Evolutionary conservation across 371 early-diverging fungal genomes (phyloP), one percentile per base, ranked within the genome.

Genomic region (Mucor piriformis): DNA sequence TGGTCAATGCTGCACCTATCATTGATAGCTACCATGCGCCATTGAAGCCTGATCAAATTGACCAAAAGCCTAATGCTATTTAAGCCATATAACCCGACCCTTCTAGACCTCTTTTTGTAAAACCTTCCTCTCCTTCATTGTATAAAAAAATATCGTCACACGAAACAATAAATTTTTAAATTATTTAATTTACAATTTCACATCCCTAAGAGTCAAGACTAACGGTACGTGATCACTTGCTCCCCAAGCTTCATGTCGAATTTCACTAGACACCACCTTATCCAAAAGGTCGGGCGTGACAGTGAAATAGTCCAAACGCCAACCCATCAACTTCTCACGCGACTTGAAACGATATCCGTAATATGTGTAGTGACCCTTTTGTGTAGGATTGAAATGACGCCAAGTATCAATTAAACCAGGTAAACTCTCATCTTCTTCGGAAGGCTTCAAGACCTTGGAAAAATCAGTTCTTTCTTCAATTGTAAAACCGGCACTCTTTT

Each of bases 181-280:
- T 29, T 34, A 24, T 21, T 27, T 24, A 25, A 50, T 38, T 50
- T 34, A 25, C 20, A 67, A 42, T 25, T 50, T 55, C 2, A 63
- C 56, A 47, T 83, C 77, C 48, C 81, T 73, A 53, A 88, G 61
- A 23, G 86, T 73, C 25, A 94, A 48, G 18, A 88, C 84, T 40
- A 93, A 61, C 20, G 95, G 95, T 15, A 93, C 88, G 71, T 95
- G 96, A 66, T 95, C 96, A 72, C 92, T 91, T 6, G 95, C 94
- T 5, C 96, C 96, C 71, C 91, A 95, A 40, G 81, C 87, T 56
- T 92, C 85, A 54, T 86, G 84, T 20, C 96, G 73, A 54, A 93
- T 92, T 25, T 81, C 78, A 33, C 87, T 84, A 18, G 84, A 87
- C 0, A 77, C 68, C 0, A 95, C 83, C 6, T 84, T 74, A 7